phyloP scores from a whole-genome alignment of 148 eudicot genomes.

The Nepenthes gracilis region DNA sequence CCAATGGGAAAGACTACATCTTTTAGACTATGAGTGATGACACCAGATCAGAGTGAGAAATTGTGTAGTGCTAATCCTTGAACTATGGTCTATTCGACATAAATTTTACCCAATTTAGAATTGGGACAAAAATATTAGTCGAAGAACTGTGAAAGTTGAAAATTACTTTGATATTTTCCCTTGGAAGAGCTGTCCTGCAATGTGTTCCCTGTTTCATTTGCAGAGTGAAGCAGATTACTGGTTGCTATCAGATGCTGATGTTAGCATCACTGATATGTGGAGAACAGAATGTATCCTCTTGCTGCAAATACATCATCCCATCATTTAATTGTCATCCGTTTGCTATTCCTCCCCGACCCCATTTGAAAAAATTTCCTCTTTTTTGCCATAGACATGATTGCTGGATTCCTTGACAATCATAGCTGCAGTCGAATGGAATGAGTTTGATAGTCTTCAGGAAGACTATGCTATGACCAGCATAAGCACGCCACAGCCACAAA shows the following conservation, averaged over 20 bases:
- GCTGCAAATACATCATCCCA: neutral
- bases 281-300: conserved; percentile 80
- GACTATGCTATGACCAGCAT: conserved; percentile 27
- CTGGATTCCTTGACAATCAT: conserved; percentile 24
- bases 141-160: no score
- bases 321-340: neutral
- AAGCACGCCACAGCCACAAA: conserved; percentile 39
- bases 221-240: conserved; percentile 95
- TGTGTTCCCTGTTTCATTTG: conserved; percentile 9
- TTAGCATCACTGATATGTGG: conserved; percentile 93
- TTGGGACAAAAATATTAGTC: no score
- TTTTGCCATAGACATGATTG: neutral
- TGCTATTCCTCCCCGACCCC: neutral
- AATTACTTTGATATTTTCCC: no score
- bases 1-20: no score
- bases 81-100: no score
- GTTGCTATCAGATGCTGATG: conserved; percentile 77
- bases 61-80: no score
- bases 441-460: conserved; percentile 37
- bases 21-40: no score
- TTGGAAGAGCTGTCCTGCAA: no score
- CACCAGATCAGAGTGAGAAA: no score
- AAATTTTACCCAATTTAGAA: no score
- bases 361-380: neutral
- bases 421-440: conserved; percentile 68